These are phyloP conservation scores for Phytophthora capsici DNA, from an alignment of 352 stramenopile species.

Conservation along the genomic window DNA sequence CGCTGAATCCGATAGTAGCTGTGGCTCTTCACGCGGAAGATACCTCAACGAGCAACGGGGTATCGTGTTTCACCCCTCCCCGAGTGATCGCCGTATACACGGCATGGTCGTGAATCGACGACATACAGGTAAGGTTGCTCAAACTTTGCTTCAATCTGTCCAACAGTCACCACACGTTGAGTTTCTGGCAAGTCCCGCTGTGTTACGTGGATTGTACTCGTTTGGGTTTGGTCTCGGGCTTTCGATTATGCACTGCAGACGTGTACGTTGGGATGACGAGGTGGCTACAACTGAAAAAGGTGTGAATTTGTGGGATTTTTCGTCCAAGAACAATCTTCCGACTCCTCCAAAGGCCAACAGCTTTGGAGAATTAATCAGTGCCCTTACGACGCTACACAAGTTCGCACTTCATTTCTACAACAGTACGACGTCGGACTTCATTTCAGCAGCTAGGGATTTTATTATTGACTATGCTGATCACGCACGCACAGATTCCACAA, in stretches of 20 bases:
- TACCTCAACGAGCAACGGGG: no score
- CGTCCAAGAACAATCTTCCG: neutral
- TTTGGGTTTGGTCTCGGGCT: constrained; percentile 16
- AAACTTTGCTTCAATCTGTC: constrained; percentile 23
- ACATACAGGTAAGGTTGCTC: constrained; percentile 19
- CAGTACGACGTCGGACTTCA: neutral
- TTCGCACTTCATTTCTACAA: constrained; percentile 22
- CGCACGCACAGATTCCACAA: neutral
- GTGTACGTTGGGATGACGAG: constrained; percentile 1
- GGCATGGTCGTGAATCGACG: neutral
- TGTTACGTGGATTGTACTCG: constrained; percentile 16
- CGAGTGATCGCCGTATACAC: constrained; percentile 14
- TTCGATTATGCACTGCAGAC: constrained; percentile 17
- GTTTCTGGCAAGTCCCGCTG: constrained; percentile 18
- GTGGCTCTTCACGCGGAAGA: no score
- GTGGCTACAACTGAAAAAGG: neutral
- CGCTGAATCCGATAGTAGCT: no score
- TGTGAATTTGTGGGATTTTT: constrained; percentile 25
- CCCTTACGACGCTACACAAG: neutral
- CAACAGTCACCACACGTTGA: constrained; percentile 15
- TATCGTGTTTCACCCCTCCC: constrained; percentile 10
- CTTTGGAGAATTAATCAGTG: constrained; percentile 4
- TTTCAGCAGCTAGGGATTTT: constrained; percentile 6
- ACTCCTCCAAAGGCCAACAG: neutral
- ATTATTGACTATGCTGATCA: constrained; percentile 10